Conservation (phyloP, 192 early-diverging fungal species). For the Linnemannia exigua region DNA sequence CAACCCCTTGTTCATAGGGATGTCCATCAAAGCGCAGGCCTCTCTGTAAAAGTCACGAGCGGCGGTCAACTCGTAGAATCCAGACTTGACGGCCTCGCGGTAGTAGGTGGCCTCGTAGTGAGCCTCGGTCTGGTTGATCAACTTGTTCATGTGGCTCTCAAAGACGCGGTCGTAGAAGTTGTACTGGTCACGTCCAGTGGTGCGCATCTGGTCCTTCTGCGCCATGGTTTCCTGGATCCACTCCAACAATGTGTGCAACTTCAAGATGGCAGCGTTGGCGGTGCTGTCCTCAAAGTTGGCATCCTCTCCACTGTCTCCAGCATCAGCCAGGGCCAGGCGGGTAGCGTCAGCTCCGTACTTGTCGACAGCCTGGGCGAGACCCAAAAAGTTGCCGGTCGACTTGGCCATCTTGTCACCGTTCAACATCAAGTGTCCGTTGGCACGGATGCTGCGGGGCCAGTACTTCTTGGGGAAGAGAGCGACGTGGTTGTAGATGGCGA, state of each 20-base stretch:
- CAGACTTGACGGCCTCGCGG: constrained; percentile 92
- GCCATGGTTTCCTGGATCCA: constrained; percentile 86
- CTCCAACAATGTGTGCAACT: constrained; percentile 90
- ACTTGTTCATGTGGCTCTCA: constrained; percentile 87
- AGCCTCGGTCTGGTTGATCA: constrained; percentile 74
- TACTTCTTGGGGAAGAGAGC: constrained; percentile 92
- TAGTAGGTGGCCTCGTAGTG: constrained; percentile 89
- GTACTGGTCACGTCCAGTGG: constrained; percentile 61
- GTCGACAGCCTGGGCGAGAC: constrained; percentile 80
- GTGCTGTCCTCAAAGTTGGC: constrained; percentile 98
- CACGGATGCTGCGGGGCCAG: constrained; percentile 91
- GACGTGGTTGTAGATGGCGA: constrained; percentile 96
- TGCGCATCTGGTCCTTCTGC: constrained; percentile 61
- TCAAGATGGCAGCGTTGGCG: constrained; percentile 95
- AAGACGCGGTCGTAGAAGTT: constrained; percentile 94
- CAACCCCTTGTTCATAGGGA: constrained; percentile 87
- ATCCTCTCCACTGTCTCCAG: constrained; percentile 96
- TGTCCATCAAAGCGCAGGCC: constrained; percentile 72
- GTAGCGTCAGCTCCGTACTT: constrained; percentile 98
- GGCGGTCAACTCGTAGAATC: constrained; percentile 91
- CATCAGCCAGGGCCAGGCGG: constrained; percentile 95
- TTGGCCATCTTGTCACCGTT: constrained; percentile 99
- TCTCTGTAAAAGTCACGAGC: constrained; percentile 93
- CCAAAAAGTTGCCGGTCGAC: constrained; percentile 97
- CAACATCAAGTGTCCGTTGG: constrained; percentile 96